Evolutionary conservation across 331 rosid species (phyloP), one percentile per base, ranked within the genome.

Genomic region (Spiraea crenata): DNA sequence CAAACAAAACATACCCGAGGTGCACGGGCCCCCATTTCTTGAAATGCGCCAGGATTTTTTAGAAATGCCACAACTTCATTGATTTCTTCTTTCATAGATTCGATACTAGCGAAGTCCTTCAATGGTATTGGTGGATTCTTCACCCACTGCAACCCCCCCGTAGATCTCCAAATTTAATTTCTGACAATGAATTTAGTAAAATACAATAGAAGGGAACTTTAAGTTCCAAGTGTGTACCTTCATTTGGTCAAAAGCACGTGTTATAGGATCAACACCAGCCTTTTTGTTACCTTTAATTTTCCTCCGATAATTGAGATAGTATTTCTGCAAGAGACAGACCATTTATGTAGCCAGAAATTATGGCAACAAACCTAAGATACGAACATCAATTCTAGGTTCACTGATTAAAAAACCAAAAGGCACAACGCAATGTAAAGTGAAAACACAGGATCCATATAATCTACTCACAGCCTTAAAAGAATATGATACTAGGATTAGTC

Each of bases 11-110:
- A 65, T 91, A 93, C 99, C 87, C 97, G 92, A 84, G 97, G 97
- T 59, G 99, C 96, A 75, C 84, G 85, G 2, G 97, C 99, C 76
- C 99, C 99, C 95, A 93, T 93, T 74, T 93, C 96, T 85, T 91
- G 87, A 74, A 93, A 93, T n/a, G 99, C 99, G 63, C 72, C 75
- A 44, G 99, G 97, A 83, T 93, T 93, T 81, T 83, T 93, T 64
- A 93, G 88, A 86, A 93, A 93, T 66, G 92, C 80, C 74, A 93
- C 97, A 77, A 93, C 96, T 84, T 93, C 99, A 69, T 88, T 89
- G 65, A 93, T 91, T 83, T 93, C 99, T 83, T 93, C 99, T 82
- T 82, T 87, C 96, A 91, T 93, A 55, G 97, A 89, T 72, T 93
- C 99, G 25, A 91, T 67, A 79, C 97, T 93, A 59, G 95, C 91